phyloP scores from a whole-genome alignment of 2,329 filamentous ascomycete genomes.

The Talaromyces verruculosus region DNA sequence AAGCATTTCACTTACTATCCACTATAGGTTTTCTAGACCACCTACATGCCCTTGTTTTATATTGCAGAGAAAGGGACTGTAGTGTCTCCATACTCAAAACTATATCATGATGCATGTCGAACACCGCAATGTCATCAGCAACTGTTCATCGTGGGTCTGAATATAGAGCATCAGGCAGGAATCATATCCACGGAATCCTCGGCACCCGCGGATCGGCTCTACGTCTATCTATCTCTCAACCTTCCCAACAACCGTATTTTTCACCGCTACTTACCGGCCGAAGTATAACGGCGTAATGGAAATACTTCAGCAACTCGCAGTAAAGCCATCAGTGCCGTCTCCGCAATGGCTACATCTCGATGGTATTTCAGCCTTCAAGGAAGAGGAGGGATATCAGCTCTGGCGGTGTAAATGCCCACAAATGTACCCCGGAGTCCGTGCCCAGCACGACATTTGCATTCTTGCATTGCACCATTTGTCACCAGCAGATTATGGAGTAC shows the following conservation, averaged over 20 bases:
- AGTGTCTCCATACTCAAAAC: neutral
- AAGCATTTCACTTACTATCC: too few relatives aligned
- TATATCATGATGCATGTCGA: neutral
- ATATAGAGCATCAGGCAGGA: neutral
- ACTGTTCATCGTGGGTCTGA: neutral
- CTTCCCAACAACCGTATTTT: neutral
- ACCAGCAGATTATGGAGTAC: neutral
- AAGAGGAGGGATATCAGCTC: neutral
- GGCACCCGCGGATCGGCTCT: neutral
- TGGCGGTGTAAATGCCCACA: neutral
- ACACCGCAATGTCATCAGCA: neutral
- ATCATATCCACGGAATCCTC: neutral
- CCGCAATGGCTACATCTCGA: neutral
- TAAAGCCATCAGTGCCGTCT: neutral
- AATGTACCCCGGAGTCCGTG: constrained; percentile 1
- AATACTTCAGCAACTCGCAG: neutral
- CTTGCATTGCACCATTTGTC: neutral
- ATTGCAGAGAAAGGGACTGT: neutral
- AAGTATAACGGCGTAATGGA: neutral
- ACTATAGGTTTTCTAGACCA: neutral
- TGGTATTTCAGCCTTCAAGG: neutral
- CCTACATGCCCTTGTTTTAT: neutral
- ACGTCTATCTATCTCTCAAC: neutral
- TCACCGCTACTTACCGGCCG: neutral
- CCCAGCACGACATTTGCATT: neutral